A percentile compares a stretch with the other conserved stretches of the same genome.
Conservation (phyloP, 2,329 filamentous ascomycete genomes). For the Aspergillus floridensis region DNA sequence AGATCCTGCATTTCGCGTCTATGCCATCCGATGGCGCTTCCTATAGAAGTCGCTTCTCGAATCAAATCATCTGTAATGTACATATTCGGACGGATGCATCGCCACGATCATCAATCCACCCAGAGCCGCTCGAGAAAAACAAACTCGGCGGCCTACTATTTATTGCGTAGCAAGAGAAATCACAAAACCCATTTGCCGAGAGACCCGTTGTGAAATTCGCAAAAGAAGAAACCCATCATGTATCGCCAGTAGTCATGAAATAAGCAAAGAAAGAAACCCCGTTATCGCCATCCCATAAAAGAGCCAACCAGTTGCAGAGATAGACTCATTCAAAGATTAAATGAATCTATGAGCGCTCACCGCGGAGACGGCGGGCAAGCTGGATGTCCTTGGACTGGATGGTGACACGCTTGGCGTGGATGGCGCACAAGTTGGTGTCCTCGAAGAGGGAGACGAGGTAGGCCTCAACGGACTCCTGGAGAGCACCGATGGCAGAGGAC, state of each 20-base stretch:
- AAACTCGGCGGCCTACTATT: slow-evolving; percentile 29
- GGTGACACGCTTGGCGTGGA: slow-evolving; percentile 98
- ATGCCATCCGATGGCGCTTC: slow-evolving; percentile 35
- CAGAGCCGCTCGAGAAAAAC: slow-evolving; percentile 16
- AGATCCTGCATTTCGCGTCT: slow-evolving; percentile 34
- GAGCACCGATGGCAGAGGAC: slow-evolving; percentile 92
- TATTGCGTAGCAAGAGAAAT: slow-evolving; percentile 29
- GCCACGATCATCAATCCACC: slow-evolving; percentile 30
- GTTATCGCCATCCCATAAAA: slow-evolving; percentile 41
- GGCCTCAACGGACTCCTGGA: slow-evolving; percentile 98
- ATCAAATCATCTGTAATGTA: slow-evolving; percentile 33
- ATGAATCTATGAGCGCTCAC: slow-evolving; percentile 73
- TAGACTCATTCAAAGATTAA: slow-evolving; percentile 23
- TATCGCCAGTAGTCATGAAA: slow-evolving; percentile 44
- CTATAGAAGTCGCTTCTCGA: slow-evolving; percentile 27
- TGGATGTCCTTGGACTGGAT: slow-evolving; percentile 95
- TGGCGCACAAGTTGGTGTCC: slow-evolving; percentile 97
- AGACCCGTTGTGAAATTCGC: slow-evolving; percentile 35
- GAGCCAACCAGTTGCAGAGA: slow-evolving; percentile 31
- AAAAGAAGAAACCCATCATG: slow-evolving; percentile 43
- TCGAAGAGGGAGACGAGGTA: slow-evolving; percentile 98
- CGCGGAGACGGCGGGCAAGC: slow-evolving; percentile 89
- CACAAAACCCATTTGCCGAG: slow-evolving; percentile 39
- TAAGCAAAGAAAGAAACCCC: slow-evolving; percentile 37
- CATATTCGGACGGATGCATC: slow-evolving; percentile 29